These are phyloP conservation scores for Rhizopus microsporus DNA, from an alignment of 371 early-diverging fungal genomes.

Conservation along the genomic window DNA sequence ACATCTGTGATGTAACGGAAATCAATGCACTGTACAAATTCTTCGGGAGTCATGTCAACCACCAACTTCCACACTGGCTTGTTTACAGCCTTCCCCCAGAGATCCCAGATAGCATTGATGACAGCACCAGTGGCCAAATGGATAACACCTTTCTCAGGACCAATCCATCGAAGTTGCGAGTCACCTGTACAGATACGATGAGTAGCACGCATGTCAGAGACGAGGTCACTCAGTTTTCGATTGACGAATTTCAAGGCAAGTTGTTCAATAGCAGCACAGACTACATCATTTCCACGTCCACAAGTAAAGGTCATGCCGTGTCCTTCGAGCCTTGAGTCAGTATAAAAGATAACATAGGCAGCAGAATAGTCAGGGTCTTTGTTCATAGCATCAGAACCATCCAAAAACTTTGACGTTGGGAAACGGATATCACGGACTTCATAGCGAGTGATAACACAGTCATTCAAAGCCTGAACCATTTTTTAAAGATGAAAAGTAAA, in stretches of 20 bases:
- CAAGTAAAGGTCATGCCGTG: conserved; percentile 56
- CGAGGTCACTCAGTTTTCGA: conserved; percentile 33
- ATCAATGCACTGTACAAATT: conserved; percentile 54
- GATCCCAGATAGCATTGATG: conserved; percentile 59
- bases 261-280: conserved; percentile 45
- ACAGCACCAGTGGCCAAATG: conserved; percentile 57
- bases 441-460: conserved; percentile 40
- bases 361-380: conserved; percentile 58
- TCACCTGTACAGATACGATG: conserved; percentile 54
- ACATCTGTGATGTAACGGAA: conserved; percentile 60
- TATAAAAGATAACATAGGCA: conserved; percentile 53
- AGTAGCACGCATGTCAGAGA: conserved; percentile 46
- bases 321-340: conserved; percentile 36
- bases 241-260: conserved; percentile 46
- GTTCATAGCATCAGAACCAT: conserved; percentile 60
- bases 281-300: conserved; percentile 53
- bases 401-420: conserved; percentile 47
- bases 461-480: conserved; percentile 13
- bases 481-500: not conserved
- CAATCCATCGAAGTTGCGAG: conserved; percentile 55
- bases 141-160: conserved; percentile 56
- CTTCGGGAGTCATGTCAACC: conserved; percentile 52
- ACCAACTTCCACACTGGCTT: conserved; percentile 60
- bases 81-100: conserved; percentile 55
- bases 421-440: conserved; percentile 55